Evolutionary conservation across 768 basidiomycete species (phyloP).

Genomic region (Thelephora aurantiotincta): DNA sequence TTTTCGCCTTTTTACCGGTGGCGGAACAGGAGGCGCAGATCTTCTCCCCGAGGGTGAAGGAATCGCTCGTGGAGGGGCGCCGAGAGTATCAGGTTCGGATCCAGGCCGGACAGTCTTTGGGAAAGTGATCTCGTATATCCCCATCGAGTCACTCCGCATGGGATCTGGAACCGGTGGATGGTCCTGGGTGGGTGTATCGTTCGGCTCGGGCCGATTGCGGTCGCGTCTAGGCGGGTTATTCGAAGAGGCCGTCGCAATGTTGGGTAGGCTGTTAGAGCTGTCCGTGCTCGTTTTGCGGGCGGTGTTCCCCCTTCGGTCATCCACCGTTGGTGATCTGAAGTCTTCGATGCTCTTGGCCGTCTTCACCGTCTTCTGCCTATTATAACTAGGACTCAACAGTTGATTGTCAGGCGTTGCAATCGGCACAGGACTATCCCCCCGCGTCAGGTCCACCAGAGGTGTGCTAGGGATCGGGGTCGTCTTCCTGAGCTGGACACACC

Average conservation of each 20-base stretch:
- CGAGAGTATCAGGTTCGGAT: slow-evolving; percentile 4
- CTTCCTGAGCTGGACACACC: slow-evolving; percentile 64
- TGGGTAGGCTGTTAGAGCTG: slow-evolving; percentile 17
- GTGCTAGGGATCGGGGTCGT: slow-evolving; percentile 6
- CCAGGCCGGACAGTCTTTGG: slow-evolving; percentile 4
- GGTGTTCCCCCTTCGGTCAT: neutral
- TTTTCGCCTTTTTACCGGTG: slow-evolving; percentile 53
- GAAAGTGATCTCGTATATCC: neutral
- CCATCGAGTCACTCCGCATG: neutral
- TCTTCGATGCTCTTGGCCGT: slow-evolving; percentile 56
- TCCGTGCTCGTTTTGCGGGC: slow-evolving; percentile 14
- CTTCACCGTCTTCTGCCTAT: slow-evolving; percentile 35
- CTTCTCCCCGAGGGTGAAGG: slow-evolving; percentile 14
- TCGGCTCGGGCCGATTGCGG: slow-evolving; percentile 9
- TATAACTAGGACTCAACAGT: slow-evolving; percentile 15
- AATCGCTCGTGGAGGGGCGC: slow-evolving; percentile 3
- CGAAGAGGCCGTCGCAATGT: slow-evolving; percentile 10
- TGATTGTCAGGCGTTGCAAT: slow-evolving; percentile 25
- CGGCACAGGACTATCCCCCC: slow-evolving; percentile 28
- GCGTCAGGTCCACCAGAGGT: slow-evolving; percentile 15
- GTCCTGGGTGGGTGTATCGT: slow-evolving; percentile 5
- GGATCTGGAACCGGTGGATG: slow-evolving; percentile 3
- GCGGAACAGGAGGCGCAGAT: slow-evolving; percentile 38
- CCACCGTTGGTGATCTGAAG: slow-evolving; percentile 16
- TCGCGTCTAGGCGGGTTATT: slow-evolving; percentile 1